phyloP scores from a whole-genome alignment of 225 moss, liverwort and hornwort genomes.

The Straminergon stramineum region DNA sequence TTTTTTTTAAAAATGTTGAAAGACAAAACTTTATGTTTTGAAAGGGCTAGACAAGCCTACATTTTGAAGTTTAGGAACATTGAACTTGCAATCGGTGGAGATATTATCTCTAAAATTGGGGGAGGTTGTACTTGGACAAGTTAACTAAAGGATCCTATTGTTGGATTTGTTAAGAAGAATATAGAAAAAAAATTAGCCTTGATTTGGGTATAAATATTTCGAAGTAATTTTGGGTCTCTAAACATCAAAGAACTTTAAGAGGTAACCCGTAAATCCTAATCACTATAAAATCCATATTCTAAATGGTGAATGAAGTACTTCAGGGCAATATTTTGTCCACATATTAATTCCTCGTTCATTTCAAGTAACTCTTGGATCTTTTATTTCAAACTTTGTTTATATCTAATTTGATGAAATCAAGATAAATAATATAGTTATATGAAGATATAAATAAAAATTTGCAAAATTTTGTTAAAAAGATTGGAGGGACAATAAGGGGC shows the following conservation, averaged over 20 bases:
- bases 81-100: not conserved
- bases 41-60: not conserved
- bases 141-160: not conserved
- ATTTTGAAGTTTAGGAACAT: not conserved
- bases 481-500: accelerated
- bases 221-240: not conserved
- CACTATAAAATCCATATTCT: not conserved
- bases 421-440: too few relatives aligned
- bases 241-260: not conserved
- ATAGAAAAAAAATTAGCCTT: not conserved
- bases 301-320: not conserved
- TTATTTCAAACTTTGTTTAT: not conserved
- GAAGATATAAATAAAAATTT: not conserved
- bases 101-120: not conserved
- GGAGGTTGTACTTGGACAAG: not conserved
- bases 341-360: not conserved
- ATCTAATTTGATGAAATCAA: not conserved
- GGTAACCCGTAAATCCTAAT: not conserved
- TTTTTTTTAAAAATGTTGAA: too few relatives aligned
- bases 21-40: not conserved
- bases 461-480: not conserved
- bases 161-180: not conserved
- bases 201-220: not conserved
- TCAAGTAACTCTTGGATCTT: too few relatives aligned
- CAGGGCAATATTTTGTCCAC: not conserved